Base-by-base conservation (phyloP, 2,329 filamentous ascomycete species). In the Lachnellula cervina region DNA sequence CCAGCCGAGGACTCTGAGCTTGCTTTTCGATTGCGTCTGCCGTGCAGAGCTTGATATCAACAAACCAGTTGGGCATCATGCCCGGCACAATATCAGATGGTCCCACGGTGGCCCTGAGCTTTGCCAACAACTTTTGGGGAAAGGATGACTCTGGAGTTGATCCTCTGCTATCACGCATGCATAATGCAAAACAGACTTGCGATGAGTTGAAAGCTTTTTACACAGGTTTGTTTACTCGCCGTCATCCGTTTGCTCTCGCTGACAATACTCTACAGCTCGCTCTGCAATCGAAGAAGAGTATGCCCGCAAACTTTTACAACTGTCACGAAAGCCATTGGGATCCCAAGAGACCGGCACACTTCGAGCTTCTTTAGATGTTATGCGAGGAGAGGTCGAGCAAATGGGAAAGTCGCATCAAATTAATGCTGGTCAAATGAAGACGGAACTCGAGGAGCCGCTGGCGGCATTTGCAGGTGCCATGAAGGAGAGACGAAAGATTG, bases 111-210 rank as follows among this genome's bases (percentile, higher is more conserved):
- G 60, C 69, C 34, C 59, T 73, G 59, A 73, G 71, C 60, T 74
- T 99, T 77, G 93, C 94, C 68, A 99, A 99, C 77, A 99, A 99
- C 72, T 99, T 99, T 74, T 99, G 94, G 94, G 94, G 94, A 62
- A 97, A 96, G 79, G 93, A 97, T 72, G 94, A 99, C 79, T 94
- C 93, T 51, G 95, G 94, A 70, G 92, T 99, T 68, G 80, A 81
- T 46, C 95, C 94, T 56, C 83, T 99, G 68, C 81, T 99, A 32
- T 90, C 93, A 72, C 93, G 94, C 69, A 96, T 99, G 90, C 87
- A 90, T 69, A 87, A 86, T 73, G 90, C 94, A 49, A 99, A 99
- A 78, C 84, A 88, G 67, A 97, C 94, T 25, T 92, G 88, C 71
- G 95, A 99, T 73, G 94, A 99, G 74, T 74, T 99, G 50, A 93